Percentiles rank a stretch among this genome's conserved stretches.
Evolutionary conservation across 192 early-diverging fungal species (phyloP).

Genomic region (Linnemannia exigua): DNA sequence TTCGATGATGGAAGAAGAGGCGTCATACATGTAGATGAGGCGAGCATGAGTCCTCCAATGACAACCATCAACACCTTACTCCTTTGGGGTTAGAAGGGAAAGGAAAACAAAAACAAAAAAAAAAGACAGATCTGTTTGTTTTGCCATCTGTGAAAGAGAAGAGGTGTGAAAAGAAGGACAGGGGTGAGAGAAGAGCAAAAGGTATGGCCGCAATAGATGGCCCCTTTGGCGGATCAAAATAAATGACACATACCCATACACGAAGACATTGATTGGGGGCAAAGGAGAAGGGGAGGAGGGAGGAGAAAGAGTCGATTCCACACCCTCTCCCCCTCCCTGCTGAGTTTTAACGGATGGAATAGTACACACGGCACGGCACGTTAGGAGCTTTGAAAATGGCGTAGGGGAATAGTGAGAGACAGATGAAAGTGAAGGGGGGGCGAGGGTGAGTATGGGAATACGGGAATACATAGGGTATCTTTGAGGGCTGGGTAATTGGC

Average conservation of each 20-base stretch:
- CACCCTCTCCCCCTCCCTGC: not conserved
- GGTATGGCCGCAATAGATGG: not conserved
- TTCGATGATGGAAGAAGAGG: not conserved
- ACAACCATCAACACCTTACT: not conserved
- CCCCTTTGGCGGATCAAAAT: not conserved
- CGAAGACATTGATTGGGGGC: not conserved
- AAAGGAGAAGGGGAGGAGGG: not conserved
- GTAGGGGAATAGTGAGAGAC: not conserved
- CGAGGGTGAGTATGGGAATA: not conserved
- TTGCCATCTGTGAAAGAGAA: not conserved
- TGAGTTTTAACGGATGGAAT: constrained; percentile 8
- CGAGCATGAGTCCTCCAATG: not conserved
- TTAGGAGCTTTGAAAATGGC: not conserved
- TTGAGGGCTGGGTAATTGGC: not conserved
- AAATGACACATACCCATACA: not conserved
- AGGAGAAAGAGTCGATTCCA: not conserved
- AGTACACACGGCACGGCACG: not conserved
- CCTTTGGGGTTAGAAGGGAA: not conserved
- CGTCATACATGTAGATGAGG: not conserved
- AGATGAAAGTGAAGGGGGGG: not conserved
- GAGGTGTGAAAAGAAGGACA: not conserved
- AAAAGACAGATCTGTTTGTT: not conserved
- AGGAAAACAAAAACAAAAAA: not conserved
- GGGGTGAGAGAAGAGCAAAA: not conserved
- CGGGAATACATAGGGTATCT: not conserved